These are phyloP conservation scores for Solanum tarapatanum DNA, from an alignment of 257 asterid genomes.

Conservation along the genomic window DNA sequence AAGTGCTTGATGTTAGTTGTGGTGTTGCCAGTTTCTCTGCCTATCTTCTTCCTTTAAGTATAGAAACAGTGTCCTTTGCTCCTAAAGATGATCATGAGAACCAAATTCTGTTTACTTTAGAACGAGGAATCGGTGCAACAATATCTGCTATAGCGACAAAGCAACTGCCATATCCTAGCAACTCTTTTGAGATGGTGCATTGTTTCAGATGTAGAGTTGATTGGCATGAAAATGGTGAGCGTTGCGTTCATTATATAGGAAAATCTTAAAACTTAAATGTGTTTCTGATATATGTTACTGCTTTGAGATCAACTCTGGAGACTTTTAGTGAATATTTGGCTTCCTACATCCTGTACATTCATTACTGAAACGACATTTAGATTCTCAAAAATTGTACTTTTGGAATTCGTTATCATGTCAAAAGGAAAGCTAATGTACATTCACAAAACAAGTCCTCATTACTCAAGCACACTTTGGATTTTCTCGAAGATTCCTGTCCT, in stretches of 20 bases:
- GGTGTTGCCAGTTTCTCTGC: slow-evolving; percentile 99
- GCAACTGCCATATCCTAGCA: slow-evolving; percentile 80
- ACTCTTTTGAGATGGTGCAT: slow-evolving; percentile 87
- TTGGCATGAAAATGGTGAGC: slow-evolving; percentile 79
- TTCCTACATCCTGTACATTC: not conserved
- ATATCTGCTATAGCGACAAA: slow-evolving; percentile 69
- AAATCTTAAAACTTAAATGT: not conserved
- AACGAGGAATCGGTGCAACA: slow-evolving; percentile 89
- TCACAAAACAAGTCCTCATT: too few species aligned
- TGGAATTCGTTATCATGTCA: not conserved
- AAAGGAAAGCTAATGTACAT: too few species aligned
- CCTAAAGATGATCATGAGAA: slow-evolving; percentile 94
- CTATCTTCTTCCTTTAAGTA: slow-evolving; percentile 66
- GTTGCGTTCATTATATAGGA: not conserved
- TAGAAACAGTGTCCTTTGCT: slow-evolving; percentile 88
- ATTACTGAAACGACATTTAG: not conserved
- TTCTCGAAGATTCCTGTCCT: too few species aligned
- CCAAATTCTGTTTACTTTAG: slow-evolving; percentile 88
- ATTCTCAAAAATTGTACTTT: not conserved
- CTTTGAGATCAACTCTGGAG: not conserved
- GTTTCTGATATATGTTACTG: not conserved
- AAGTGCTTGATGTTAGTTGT: slow-evolving; percentile 88
- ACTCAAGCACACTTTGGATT: too few species aligned
- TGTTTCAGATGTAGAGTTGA: slow-evolving; percentile 95
- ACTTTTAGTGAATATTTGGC: not conserved